A percentile compares a stretch with the other conserved stretches of the same genome.
phyloP scores from a whole-genome alignment of 345 rosid species.

The Rhodamnia rubescens region DNA sequence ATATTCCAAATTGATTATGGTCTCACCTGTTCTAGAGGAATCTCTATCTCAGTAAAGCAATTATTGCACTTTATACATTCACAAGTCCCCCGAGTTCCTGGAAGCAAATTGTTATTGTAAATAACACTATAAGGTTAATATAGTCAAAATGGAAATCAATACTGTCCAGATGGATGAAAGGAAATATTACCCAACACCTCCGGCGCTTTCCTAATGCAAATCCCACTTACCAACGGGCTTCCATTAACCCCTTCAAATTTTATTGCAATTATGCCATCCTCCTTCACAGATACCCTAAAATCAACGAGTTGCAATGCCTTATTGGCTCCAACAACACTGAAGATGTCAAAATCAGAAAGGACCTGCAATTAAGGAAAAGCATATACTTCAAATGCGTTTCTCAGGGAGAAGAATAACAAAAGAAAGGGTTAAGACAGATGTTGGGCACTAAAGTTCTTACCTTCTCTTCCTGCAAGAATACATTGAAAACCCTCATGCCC shows the following conservation, averaged over 20 bases:
- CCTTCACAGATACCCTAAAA: constrained; percentile 52
- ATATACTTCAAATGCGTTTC: neutral
- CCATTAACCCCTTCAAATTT: constrained; percentile 73
- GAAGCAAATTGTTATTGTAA: neutral
- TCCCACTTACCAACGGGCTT: constrained; percentile 69
- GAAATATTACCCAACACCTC: constrained; percentile 30
- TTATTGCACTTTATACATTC: constrained; percentile 64
- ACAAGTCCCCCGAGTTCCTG: constrained; percentile 34
- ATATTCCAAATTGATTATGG: neutral
- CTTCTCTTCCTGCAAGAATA: constrained; percentile 85
- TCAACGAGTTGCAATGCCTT: constrained; percentile 71
- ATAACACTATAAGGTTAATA: neutral
- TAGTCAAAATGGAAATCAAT: neutral
- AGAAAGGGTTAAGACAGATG: neutral
- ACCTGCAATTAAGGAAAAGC: constrained; percentile 36
- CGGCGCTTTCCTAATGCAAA: constrained; percentile 73
- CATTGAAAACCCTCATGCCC: constrained; percentile 83
- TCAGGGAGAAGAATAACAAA: neutral
- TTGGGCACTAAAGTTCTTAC: constrained; percentile 17
- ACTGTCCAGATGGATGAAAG: neutral
- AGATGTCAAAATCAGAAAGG: constrained; percentile 74
- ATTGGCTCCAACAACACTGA: constrained; percentile 72
- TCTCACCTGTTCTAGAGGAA: constrained; percentile 64
- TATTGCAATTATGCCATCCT: constrained; percentile 42
- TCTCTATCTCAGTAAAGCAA: constrained; percentile 61